Conservation (phyloP, 1,284 basidiomycete species). For the Cutaneotrichosporon curvatum region DNA sequence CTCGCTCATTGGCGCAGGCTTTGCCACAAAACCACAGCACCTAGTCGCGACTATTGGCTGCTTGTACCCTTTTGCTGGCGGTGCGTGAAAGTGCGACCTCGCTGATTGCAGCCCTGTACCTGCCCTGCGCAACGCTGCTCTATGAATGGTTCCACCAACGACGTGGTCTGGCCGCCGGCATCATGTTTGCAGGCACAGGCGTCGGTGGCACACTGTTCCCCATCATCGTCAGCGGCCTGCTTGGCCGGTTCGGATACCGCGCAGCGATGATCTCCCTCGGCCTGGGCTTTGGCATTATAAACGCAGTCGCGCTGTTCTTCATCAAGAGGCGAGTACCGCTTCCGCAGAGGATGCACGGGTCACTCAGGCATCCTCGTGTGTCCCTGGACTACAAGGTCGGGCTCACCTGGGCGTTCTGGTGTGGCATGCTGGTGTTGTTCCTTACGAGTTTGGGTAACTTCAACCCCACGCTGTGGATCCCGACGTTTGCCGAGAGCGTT, state of each 20-base stretch:
- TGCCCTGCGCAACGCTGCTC: conserved; percentile 41
- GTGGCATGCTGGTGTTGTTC: conserved; percentile 31
- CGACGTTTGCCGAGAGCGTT: conserved; percentile 40
- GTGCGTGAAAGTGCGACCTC: not conserved
- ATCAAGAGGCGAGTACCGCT: conserved; percentile 40
- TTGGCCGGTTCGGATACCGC: conserved; percentile 41
- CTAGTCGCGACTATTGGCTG: conserved; percentile 38
- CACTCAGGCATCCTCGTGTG: not conserved
- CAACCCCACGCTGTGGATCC: conserved; percentile 42
- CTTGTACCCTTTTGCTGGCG: conserved; percentile 36
- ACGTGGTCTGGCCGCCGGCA: conserved; percentile 41
- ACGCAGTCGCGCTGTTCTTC: conserved; percentile 30
- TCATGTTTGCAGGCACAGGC: conserved; percentile 43
- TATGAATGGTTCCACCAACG: conserved; percentile 42
- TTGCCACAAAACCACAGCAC: conserved; percentile 37
- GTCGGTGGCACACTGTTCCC: conserved; percentile 42
- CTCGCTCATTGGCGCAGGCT: conserved; percentile 30
- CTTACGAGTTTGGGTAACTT: conserved; percentile 43
- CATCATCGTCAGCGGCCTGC: conserved; percentile 33
- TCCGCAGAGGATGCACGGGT: not conserved
- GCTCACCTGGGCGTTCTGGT: conserved; percentile 24
- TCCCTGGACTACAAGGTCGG: not conserved
- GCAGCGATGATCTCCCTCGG: conserved; percentile 39
- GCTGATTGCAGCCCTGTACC: conserved; percentile 28
- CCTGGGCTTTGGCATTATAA: conserved; percentile 29